Percentiles rank a stretch among this genome's conserved stretches.
These are phyloP conservation scores for Fomitopsis pinicola DNA, from an alignment of 1,284 basidiomycete species.

Conservation along the genomic window DNA sequence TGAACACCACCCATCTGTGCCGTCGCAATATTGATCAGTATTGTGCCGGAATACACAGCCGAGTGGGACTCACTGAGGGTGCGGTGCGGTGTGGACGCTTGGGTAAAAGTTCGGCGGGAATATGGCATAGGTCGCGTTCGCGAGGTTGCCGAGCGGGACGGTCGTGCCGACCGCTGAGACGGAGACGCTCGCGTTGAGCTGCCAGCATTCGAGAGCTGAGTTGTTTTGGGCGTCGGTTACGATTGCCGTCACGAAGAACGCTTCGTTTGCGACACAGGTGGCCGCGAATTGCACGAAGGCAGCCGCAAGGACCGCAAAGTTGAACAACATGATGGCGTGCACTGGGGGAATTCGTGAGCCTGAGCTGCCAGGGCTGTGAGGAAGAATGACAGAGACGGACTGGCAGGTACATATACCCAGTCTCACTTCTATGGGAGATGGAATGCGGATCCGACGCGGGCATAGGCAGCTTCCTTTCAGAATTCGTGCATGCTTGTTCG, in stretches of 20 bases:
- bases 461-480: no score
- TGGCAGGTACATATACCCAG: no score
- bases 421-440: no score
- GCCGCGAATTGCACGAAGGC: neutral
- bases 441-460: no score
- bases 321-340: neutral
- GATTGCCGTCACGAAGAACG: neutral
- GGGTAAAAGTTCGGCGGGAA: neutral
- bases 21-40: no score
- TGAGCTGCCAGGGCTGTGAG: no score
- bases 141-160: neutral
- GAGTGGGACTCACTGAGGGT: neutral
- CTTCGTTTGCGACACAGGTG: neutral
- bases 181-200: neutral
- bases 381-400: neutral
- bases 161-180: neutral
- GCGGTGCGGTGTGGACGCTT: neutral
- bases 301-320: neutral
- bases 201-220: neutral
- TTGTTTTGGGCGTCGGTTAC: neutral
- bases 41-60: no score
- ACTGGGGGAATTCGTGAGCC: no score
- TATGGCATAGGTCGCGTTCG: neutral
- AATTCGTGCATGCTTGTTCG: no score
- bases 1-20: neutral